Conservation (phyloP, 805 yeast species). For the Tetrapisispora pingtungensis region DNA sequence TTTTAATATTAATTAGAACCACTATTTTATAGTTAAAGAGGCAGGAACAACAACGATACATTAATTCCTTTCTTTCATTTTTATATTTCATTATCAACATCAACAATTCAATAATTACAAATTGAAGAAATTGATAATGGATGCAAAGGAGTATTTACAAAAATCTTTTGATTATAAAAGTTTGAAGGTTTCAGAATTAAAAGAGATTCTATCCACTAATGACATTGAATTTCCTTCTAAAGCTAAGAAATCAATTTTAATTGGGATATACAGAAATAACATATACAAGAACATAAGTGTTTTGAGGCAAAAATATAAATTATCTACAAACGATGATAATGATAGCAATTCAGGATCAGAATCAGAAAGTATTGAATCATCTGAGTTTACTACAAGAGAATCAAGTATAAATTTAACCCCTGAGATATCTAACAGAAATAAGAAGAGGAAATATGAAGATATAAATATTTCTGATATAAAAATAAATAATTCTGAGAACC, state of each 20-base stretch:
- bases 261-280: slow-evolving; percentile 47
- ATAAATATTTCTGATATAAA: background rate
- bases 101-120: no score
- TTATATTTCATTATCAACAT: no score
- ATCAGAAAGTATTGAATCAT: background rate
- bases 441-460: background rate
- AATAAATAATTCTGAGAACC: background rate
- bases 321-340: background rate
- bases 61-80: no score
- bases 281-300: slow-evolving; percentile 40
- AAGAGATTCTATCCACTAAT: slow-evolving; percentile 54
- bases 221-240: slow-evolving; percentile 49
- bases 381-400: background rate
- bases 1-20: no score
- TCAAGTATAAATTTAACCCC: background rate
- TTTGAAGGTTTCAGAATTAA: slow-evolving; percentile 58
- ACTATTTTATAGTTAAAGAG: no score
- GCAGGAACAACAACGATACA: no score
- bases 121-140: background rate
- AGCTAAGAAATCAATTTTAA: slow-evolving; percentile 59
- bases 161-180: slow-evolving; percentile 58
- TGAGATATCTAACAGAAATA: background rate
- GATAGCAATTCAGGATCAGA: background rate
- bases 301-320: slow-evolving; percentile 27
- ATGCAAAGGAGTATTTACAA: slow-evolving; percentile 11